Percentiles rank a stretch among this genome's conserved stretches.
Conservation (phyloP, 1,284 basidiomycete genomes). For the Ustilago vetiveriae region DNA sequence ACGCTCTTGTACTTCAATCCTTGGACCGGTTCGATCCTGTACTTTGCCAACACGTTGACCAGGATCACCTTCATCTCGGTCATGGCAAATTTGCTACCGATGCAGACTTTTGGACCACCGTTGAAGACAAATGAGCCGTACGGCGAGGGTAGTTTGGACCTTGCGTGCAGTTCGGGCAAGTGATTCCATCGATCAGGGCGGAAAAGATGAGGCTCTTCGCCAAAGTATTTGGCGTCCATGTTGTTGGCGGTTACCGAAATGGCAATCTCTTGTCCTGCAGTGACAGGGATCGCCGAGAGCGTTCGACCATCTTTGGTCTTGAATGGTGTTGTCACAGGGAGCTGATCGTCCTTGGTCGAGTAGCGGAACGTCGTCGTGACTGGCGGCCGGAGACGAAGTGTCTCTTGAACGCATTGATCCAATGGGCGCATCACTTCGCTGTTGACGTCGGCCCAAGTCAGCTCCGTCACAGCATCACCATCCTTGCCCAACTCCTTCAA, state of each 20-base stretch:
- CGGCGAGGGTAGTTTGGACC: slow-evolving; percentile 42
- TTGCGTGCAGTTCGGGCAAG: slow-evolving; percentile 27
- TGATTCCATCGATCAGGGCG: slow-evolving; percentile 60
- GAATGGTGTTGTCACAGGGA: slow-evolving; percentile 54
- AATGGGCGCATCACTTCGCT: slow-evolving; percentile 53
- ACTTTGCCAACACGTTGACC: slow-evolving; percentile 33
- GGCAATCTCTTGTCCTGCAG: slow-evolving; percentile 33
- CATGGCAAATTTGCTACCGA: slow-evolving; percentile 59
- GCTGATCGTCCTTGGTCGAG: slow-evolving; percentile 51
- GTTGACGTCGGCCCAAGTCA: slow-evolving; percentile 50
- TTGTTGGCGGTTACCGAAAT: slow-evolving; percentile 49
- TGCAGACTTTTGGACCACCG: slow-evolving; percentile 59
- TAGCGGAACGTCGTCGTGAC: slow-evolving; percentile 55
- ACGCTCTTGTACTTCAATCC: slow-evolving; percentile 46
- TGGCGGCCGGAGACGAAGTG: slow-evolving; percentile 52
- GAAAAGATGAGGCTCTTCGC: slow-evolving; percentile 53
- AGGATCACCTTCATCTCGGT: slow-evolving; percentile 51
- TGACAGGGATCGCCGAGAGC: slow-evolving; percentile 50
- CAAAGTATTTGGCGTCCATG: slow-evolving; percentile 49
- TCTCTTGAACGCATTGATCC: slow-evolving; percentile 57
- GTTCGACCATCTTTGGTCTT: slow-evolving; percentile 52
- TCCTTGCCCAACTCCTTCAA: slow-evolving; percentile 35
- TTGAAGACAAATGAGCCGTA: slow-evolving; percentile 54
- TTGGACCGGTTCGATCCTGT: slow-evolving; percentile 36
- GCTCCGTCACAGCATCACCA: slow-evolving; percentile 35